Conservation (phyloP, 2,329 filamentous ascomycete genomes). For the Drechslerella dactyloides region DNA sequence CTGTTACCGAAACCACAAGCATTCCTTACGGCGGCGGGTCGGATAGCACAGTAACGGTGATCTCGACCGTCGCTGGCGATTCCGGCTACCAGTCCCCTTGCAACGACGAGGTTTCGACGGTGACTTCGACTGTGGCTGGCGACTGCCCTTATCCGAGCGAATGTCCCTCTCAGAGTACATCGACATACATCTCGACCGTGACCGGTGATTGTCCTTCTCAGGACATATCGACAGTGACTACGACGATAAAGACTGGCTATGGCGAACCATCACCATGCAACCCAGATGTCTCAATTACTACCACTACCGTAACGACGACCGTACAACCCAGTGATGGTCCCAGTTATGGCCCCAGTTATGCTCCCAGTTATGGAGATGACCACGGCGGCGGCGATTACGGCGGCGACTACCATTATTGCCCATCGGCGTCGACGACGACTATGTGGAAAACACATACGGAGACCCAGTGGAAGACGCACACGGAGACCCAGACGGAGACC, state of each 20-base stretch:
- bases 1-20: conserved; percentile 11
- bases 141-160: background rate
- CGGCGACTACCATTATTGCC: conserved; percentile 3
- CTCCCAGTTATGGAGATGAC: no score
- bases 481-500: conserved; percentile 17
- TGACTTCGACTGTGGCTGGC: background rate
- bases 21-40: conserved; percentile 1
- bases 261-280: background rate
- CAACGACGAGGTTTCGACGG: background rate
- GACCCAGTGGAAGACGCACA: conserved; percentile 16
- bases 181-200: no score
- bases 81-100: background rate
- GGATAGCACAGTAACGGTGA: background rate
- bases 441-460: conserved; percentile 11
- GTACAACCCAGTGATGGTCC: no score
- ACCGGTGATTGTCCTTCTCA: no score
- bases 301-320: conserved; percentile 1
- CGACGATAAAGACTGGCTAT: no score
- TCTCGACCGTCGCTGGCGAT: background rate
- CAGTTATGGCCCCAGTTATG: no score
- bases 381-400: background rate
- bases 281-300: background rate
- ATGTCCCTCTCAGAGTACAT: no score
- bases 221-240: no score
- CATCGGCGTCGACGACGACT: conserved; percentile 13